Evolutionary conservation across 495 filamentous ascomycete species (phyloP), one percentile per base, ranked within the genome.

Genomic region (Penicillium ucsense): DNA sequence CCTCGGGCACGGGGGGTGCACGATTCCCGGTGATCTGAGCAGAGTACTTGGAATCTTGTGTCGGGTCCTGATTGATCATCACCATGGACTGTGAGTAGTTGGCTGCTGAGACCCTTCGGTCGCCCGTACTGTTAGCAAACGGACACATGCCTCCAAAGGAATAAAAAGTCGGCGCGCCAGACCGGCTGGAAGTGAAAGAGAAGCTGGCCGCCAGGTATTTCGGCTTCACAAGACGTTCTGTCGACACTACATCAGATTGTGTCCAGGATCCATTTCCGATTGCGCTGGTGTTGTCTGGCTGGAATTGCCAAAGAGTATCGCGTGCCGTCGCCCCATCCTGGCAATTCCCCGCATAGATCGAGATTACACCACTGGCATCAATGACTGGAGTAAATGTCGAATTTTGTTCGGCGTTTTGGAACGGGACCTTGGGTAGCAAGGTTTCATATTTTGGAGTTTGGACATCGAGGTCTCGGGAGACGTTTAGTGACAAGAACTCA

Each of bases 81-180:
- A 89, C 58, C 84, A 91, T 86, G 7, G 68, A 65, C 56, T 87
- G 88, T 4, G 87, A 88, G 62, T 95, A 95, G 35, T 77, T 75
- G 0, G 86, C 87, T 0, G 73, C 58, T 9, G 77, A 73, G 35
- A 84, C 75, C 77, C 83, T 83, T 11, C 68, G 60, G 4, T 53
- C 50, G 8, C 70, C 68, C 5, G 61, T 57, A 3, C 67, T 55
- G 33, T 67, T 68, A 8, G 65, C 49, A 28, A 64, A 72, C 0
- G 88, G 86, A 57, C 89, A 95, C 89, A 94, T 92, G 41, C 89
- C 89, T 34, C 87, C 89, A 68, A 92, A 94, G 42, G 83, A 59
- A 57, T 86, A 94, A 33, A 88, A 67, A n/a, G 62, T 60, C 33
- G 56, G 66, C 57, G 72, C 45, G 51, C 62, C 53, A 53, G 74